A percentile compares a stretch with the other conserved stretches of the same genome.
phyloP scores from a whole-genome alignment of 176 grass and related monocot genomes.

The Zoysia pacifica region DNA sequence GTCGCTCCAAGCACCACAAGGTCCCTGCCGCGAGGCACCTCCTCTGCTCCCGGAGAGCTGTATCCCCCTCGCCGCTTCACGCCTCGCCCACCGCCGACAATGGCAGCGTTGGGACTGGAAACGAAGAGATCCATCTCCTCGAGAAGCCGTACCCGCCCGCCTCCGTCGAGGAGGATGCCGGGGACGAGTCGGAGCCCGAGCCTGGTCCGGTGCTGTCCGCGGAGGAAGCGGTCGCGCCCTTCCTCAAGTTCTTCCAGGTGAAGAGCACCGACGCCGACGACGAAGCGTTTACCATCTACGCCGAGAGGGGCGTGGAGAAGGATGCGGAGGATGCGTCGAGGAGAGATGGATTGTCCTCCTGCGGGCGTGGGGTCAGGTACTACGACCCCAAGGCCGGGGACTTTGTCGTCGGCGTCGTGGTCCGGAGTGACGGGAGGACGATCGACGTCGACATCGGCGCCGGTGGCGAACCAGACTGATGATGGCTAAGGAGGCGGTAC shows the following conservation, averaged over 20 bases:
- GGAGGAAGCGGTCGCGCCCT: conserved; percentile 60
- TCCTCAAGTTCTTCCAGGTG: conserved; percentile 73
- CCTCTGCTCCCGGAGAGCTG: conserved; percentile 12
- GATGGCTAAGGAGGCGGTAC: conserved; percentile 72
- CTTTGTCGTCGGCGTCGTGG: conserved; percentile 73
- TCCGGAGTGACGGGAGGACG: conserved; percentile 55
- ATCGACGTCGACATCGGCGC: conserved; percentile 69
- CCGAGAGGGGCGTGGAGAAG: background rate
- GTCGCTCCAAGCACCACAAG: conserved; percentile 15
- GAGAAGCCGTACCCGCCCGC: conserved; percentile 54
- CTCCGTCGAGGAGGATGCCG: background rate
- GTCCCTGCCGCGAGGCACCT: background rate
- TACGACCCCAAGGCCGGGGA: conserved; percentile 75
- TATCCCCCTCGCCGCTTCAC: conserved; percentile 1
- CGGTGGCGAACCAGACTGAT: conserved; percentile 61
- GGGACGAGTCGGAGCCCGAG: conserved; percentile 15
- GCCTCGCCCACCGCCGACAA: conserved; percentile 7
- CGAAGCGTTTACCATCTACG: background rate
- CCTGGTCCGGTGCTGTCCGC: conserved; percentile 30
- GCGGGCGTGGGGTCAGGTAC: conserved; percentile 41
- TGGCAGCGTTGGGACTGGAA: background rate
- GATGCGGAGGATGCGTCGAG: background rate
- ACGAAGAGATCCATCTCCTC: conserved; percentile 62
- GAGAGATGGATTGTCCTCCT: background rate
- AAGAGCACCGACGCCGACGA: conserved; percentile 33